These are phyloP conservation scores for Capronia americana DNA, from an alignment of 2,329 filamentous ascomycete species.

Conservation along the genomic window DNA sequence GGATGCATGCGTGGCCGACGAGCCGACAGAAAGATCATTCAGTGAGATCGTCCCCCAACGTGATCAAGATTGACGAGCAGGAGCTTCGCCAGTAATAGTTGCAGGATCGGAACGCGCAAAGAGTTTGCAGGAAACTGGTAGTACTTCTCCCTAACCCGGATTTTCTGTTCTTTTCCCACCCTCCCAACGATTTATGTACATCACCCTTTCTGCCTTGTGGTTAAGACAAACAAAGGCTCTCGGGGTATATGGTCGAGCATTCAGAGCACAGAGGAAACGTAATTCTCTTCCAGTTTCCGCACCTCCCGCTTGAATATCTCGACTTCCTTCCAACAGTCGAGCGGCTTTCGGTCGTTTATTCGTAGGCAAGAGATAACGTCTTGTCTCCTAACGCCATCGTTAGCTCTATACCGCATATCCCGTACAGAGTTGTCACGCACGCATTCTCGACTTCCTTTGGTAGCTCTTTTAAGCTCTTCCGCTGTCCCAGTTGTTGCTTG, in stretches of 20 bases:
- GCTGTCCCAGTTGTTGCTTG: conserved; percentile 57
- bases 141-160: neutral
- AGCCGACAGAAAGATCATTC: neutral
- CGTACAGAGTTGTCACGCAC: conserved; percentile 17
- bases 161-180: neutral
- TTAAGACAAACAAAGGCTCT: neutral
- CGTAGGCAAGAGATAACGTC: conserved; percentile 81
- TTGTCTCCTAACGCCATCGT: conserved; percentile 56
- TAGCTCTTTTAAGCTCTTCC: conserved; percentile 66
- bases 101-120: neutral
- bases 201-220: neutral
- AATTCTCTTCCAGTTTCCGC: conserved; percentile 79
- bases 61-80: neutral
- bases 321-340: conserved; percentile 95
- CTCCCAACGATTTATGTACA: conserved; percentile 24
- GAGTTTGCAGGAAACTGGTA: neutral
- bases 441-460: conserved; percentile 76
- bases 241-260: neutral
- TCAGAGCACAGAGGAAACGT: conserved; percentile 80
- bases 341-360: conserved; percentile 81
- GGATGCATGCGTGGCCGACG: neutral
- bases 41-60: no score
- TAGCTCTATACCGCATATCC: conserved; percentile 3
- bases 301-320: conserved; percentile 90
- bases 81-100: neutral